Evolutionary conservation across 208 protist species (phyloP).

Genomic region (Trypanosoma conorhini): DNA sequence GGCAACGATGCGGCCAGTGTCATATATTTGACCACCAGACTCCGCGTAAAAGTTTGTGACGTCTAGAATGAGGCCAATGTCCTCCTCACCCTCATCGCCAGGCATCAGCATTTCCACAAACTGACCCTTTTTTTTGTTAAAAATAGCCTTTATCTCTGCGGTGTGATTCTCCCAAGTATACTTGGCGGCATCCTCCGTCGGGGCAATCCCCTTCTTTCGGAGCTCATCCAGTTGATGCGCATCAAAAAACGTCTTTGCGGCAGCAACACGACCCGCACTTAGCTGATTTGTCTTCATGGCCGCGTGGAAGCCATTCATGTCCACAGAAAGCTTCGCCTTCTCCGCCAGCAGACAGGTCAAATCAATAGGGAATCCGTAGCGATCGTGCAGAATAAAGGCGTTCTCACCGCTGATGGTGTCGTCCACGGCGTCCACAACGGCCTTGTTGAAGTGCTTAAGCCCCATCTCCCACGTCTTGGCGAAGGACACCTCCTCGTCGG

Average conservation of each 20-base stretch:
- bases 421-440: constrained; percentile 68
- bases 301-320: constrained; percentile 83
- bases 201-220: constrained; percentile 64
- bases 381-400: constrained; percentile 95
- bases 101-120: constrained; percentile 70
- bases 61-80: constrained; percentile 93
- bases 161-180: constrained; percentile 92
- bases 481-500: constrained; percentile 97
- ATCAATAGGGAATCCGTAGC: constrained; percentile 98
- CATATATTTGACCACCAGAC: constrained; percentile 97
- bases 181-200: constrained; percentile 95
- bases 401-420: constrained; percentile 84
- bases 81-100: constrained; percentile 43
- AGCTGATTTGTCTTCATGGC: constrained; percentile 86
- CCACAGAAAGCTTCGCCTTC: constrained; percentile 91
- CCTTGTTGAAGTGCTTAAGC: constrained; percentile 92
- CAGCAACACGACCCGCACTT: constrained; percentile 54
- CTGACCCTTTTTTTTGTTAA: constrained; percentile 70
- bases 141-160: constrained; percentile 79
- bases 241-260: constrained; percentile 85
- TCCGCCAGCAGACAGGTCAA: constrained; percentile 97
- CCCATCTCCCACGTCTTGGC: constrained; percentile 95
- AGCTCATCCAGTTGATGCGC: constrained; percentile 86
- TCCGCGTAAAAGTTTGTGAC: constrained; percentile 98
- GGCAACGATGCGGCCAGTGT: constrained; percentile 91